Base-by-base conservation (phyloP, 306 rosid genomes). In the Castanopsis chinensis region DNA sequence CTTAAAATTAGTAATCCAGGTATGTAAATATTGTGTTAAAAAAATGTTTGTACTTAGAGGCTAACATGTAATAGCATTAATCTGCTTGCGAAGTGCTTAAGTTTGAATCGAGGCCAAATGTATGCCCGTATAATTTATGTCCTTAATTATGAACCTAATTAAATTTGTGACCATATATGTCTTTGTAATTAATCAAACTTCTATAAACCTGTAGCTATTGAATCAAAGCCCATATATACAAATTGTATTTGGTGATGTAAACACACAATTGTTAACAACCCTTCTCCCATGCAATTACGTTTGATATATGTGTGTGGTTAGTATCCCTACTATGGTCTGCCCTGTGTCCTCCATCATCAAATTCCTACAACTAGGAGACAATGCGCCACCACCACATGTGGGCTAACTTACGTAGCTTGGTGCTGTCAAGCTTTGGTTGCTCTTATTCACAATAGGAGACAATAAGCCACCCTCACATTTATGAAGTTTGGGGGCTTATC, bases 401-500 rank as follows among this genome's bases (percentile, higher is more conserved):
- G 53, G 53, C 53, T 12, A 49, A 49, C 53, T 11, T 49, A 49
- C 53, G 5, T 12, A 12, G 53, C 53, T 49, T 13, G 14, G 14
- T 49, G 14, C 53, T 49, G 53, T 49, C 14, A 49, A 12, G 53
- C 53, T 49, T 13, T 49, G 53, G 17, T 49, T 49, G 53, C 53
- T 49, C 17, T 49, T 49, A 49, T 49, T 49, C 53, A 12, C 53
- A 49, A 49, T 49, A 49, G 53, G 53, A 49, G 17, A 49, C 53
- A 68, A 68, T 10, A 35, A 35, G 69, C 68, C 20, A 69, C 69
- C 43, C 18, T 25, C 21, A 9, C 69, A 79, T 64, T 72, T 52
- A 79, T 53, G 58, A 53, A 64, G 21, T 52, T 61, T 73, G 83
- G 78, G 73, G 52, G 67, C 45, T 61, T 61, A 52, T 79, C 73